These are phyloP conservation scores for Cladosporium colombiae DNA, from an alignment of 2,329 filamentous ascomycete species.

Conservation along the genomic window DNA sequence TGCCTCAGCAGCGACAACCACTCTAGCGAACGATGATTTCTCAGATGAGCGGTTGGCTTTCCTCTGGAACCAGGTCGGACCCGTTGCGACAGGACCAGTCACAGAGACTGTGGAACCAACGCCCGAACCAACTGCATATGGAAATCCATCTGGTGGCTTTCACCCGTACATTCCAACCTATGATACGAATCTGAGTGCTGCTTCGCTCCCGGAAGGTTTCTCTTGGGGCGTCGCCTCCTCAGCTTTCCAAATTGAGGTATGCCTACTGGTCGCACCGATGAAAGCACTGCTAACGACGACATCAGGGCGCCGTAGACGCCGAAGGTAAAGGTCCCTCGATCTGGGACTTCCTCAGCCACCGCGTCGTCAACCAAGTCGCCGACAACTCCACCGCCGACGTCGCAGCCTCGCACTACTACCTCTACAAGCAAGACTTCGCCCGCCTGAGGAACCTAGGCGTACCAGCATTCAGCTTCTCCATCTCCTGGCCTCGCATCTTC, in stretches of 20 bases:
- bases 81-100: constrained; percentile 28
- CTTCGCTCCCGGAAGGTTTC: constrained; percentile 38
- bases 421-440: constrained; percentile 26
- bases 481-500: constrained; percentile 52
- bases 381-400: constrained; percentile 46
- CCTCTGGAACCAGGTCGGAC: constrained; percentile 35
- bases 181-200: constrained; percentile 35
- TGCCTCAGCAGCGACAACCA: constrained; percentile 46
- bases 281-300: neutral
- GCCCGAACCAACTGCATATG: constrained; percentile 36
- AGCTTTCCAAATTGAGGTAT: constrained; percentile 33
- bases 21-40: constrained; percentile 47
- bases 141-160: constrained; percentile 36
- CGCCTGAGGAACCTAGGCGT: constrained; percentile 44
- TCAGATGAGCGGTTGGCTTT: constrained; percentile 50
- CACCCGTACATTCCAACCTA: constrained; percentile 46
- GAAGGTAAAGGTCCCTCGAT: constrained; percentile 33
- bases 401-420: constrained; percentile 50
- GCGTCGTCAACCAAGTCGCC: constrained; percentile 38
- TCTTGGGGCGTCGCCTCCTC: constrained; percentile 27
- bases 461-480: constrained; percentile 44
- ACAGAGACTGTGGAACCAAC: constrained; percentile 35
- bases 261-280: no score
- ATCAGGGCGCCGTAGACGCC: constrained; percentile 15
- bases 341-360: constrained; percentile 39